These are phyloP conservation scores for Betula pendula DNA, from an alignment of 306 rosid species.

Conservation along the genomic window DNA sequence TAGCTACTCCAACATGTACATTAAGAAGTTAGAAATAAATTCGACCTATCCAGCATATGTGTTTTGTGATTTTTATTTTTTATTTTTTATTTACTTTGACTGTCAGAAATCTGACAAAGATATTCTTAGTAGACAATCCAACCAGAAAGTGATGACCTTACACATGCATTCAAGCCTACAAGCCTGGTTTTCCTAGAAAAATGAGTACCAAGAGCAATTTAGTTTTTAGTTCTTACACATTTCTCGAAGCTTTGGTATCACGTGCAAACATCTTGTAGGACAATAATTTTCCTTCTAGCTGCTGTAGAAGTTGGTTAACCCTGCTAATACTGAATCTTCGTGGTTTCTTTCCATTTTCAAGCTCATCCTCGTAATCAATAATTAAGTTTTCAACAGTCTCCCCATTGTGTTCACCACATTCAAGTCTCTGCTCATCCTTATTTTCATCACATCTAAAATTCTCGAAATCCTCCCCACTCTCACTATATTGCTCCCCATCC, in stretches of 20 bases:
- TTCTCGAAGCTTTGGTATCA: conserved; percentile 96
- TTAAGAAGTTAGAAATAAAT: not conserved
- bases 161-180: not conserved
- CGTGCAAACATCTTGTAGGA: conserved; percentile 97
- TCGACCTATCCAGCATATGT: not conserved
- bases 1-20: not conserved
- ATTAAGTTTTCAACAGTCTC: conserved; percentile 20
- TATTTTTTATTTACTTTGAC: not conserved
- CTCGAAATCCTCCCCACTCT: conserved; percentile 36
- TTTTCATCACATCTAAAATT: conserved; percentile 27
- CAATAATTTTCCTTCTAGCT: conserved; percentile 78
- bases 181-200: not conserved
- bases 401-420: conserved; percentile 15
- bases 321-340: conserved; percentile 54
- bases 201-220: conserved; percentile 20
- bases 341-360: conserved; percentile 49
- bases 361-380: conserved; percentile 25
- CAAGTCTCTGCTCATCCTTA: conserved; percentile 25
- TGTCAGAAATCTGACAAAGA: not conserved
- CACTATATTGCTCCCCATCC: conserved; percentile 34
- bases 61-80: not conserved
- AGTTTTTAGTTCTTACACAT: conserved; percentile 58
- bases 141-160: not conserved
- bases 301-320: conserved; percentile 66
- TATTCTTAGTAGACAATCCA: not conserved